Evolutionary conservation across 768 basidiomycete genomes (phyloP).

Genomic region (Podaxis sp.): DNA sequence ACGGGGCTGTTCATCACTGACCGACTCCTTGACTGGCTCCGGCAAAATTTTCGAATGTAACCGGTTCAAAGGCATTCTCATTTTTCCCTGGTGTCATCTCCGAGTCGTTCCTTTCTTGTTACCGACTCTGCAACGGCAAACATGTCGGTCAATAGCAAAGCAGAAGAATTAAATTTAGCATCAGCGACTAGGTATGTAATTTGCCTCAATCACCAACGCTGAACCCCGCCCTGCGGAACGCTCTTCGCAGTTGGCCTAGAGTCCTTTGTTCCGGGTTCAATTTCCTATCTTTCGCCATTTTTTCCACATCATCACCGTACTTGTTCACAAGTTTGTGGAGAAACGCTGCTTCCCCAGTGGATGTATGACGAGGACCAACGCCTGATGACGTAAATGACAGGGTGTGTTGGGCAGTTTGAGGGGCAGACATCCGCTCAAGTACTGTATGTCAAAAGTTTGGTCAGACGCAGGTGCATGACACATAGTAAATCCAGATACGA

Average conservation of each 20-base stretch:
- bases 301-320: slow-evolving; percentile 68
- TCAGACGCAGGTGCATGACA: slow-evolving; percentile 11
- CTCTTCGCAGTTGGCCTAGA: slow-evolving; percentile 68
- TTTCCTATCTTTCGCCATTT: slow-evolving; percentile 78
- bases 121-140: not conserved
- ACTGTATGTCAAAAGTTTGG: slow-evolving; percentile 34
- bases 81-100: not conserved
- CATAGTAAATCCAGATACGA: slow-evolving; percentile 12
- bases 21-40: not conserved
- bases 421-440: slow-evolving; percentile 60
- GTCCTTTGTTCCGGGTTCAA: slow-evolving; percentile 86
- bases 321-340: slow-evolving; percentile 63
- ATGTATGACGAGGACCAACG: slow-evolving; percentile 58
- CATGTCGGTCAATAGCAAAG: too few relatives aligned
- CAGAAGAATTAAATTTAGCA: not conserved
- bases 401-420: slow-evolving; percentile 31
- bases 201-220: slow-evolving; percentile 15
- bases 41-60: not conserved
- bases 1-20: not conserved
- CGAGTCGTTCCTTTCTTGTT: not conserved
- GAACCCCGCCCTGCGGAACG: slow-evolving; percentile 55
- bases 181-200: not conserved
- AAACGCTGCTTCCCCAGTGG: slow-evolving; percentile 66
- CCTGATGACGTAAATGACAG: slow-evolving; percentile 37
- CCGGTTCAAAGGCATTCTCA: not conserved